A percentile compares a stretch with the other conserved stretches of the same genome.
Evolutionary conservation across 2,329 filamentous ascomycete species (phyloP).

Genomic region (Diaporthe sp.): DNA sequence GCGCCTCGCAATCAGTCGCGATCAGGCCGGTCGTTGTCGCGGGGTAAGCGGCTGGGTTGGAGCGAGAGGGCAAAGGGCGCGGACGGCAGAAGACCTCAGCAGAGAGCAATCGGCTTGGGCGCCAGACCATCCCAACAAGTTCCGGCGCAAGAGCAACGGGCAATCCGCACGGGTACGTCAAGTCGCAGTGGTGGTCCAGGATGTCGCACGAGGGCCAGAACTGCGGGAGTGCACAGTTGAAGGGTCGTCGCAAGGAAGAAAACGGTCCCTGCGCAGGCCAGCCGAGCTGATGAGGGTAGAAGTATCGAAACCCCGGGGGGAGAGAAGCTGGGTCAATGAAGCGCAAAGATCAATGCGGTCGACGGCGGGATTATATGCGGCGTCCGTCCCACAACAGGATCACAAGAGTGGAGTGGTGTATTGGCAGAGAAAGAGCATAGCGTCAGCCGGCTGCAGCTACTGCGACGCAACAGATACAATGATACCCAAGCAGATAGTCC

Average conservation of each 20-base stretch:
- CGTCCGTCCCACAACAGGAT: constrained; percentile 1
- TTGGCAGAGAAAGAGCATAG: not conserved
- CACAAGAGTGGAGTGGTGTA: constrained; percentile 19
- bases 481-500: not conserved
- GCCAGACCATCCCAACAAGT: not conserved
- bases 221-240: not conserved
- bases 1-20: not conserved
- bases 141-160: not conserved
- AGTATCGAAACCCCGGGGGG: not conserved
- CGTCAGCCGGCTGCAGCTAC: not conserved
- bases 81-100: not conserved
- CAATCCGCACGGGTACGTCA: not conserved
- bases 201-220: not conserved
- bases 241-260: not conserved
- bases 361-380: constrained; percentile 23
- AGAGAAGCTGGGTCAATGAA: not conserved
- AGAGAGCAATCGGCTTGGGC: not conserved
- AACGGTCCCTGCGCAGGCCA: constrained; percentile 2
- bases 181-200: not conserved
- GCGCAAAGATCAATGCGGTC: constrained; percentile 16
- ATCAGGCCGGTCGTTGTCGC: constrained; percentile 11
- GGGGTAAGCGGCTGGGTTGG: constrained; percentile 13
- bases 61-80: constrained; percentile 1
- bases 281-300: constrained; percentile 5
- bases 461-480: not conserved